These are phyloP conservation scores for Pseudogymnoascus verrucosus DNA, from an alignment of 2,329 filamentous ascomycete genomes.

Conservation along the genomic window DNA sequence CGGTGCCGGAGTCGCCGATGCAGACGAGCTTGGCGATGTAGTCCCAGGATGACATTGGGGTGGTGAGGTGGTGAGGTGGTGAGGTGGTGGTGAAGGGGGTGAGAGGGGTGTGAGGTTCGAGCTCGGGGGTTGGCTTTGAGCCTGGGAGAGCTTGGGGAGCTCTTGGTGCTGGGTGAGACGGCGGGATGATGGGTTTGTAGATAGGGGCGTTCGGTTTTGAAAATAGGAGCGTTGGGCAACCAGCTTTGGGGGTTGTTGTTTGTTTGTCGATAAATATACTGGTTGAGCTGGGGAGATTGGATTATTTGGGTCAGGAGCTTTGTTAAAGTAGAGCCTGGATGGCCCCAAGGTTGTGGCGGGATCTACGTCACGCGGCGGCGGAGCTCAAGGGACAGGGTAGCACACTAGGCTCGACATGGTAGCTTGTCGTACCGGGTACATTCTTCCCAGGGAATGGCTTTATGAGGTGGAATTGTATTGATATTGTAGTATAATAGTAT, in stretches of 20 bases:
- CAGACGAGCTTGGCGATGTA: conserved; percentile 98
- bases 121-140: neutral
- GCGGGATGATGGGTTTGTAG: neutral
- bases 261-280: neutral
- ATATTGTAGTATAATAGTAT: neutral
- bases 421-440: conserved; percentile 1
- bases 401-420: neutral
- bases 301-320: neutral
- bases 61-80: neutral
- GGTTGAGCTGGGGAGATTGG: neutral
- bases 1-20: conserved; percentile 92
- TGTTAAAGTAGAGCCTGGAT: neutral
- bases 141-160: neutral
- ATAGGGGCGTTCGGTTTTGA: neutral
- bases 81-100: neutral
- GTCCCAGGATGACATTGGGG: conserved; percentile 65
- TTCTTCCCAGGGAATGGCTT: neutral
- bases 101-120: neutral
- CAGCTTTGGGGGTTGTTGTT: neutral
- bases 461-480: neutral
- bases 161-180: neutral
- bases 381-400: neutral
- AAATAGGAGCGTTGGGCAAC: neutral
- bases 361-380: conserved; percentile 2
- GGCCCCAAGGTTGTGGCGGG: neutral